Conservation (phyloP, 257 asterid species). For the Coffea canephora region DNA sequence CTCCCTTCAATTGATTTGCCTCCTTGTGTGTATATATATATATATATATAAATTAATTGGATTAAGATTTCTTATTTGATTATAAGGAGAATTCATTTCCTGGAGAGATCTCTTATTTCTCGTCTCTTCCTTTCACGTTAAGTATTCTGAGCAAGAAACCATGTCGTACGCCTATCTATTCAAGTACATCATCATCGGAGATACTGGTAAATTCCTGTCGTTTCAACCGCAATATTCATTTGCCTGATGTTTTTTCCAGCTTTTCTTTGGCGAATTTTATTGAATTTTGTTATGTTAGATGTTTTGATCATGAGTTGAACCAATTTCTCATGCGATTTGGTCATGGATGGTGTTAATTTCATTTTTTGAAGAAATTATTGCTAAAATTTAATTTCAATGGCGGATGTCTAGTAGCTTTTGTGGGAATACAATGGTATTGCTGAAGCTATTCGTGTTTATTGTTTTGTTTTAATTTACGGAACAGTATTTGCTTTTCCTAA, state of each 20-base stretch:
- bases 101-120: conserved; percentile 7
- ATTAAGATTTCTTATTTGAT: neutral
- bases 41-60: neutral
- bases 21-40: no score
- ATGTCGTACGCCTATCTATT: conserved; percentile 90
- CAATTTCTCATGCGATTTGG: neutral
- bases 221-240: neutral
- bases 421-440: no score
- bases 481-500: no score
- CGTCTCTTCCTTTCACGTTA: conserved; percentile 9
- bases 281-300: neutral
- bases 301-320: neutral
- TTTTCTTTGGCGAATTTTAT: neutral
- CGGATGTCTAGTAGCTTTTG: neutral
- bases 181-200: conserved; percentile 94
- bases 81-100: neutral
- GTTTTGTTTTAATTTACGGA: neutral
- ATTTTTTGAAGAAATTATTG: no score
- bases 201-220: conserved; percentile 57
- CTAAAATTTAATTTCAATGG: neutral
- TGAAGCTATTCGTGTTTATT: neutral
- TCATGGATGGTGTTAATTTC: neutral
- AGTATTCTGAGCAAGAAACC: conserved; percentile 5
- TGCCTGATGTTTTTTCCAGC: neutral
- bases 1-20: neutral